Conservation (phyloP, 495 filamentous ascomycete genomes). For the Choiromyces venosus region DNA sequence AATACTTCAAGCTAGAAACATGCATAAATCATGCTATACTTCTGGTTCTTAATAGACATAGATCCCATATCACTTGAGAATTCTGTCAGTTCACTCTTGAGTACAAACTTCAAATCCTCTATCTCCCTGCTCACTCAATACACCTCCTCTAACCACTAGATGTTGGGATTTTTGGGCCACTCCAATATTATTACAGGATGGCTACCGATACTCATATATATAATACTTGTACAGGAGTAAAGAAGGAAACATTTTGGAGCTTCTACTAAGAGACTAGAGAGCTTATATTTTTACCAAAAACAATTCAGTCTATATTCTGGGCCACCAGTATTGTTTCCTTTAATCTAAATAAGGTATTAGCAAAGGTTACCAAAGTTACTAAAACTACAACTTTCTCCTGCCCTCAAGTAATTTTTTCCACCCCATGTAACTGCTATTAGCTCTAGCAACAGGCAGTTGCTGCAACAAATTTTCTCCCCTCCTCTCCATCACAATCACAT, state of each 20-base stretch:
- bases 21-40: no score
- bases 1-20: no score
- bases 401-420: neutral
- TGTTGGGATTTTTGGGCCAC: constrained; percentile 34
- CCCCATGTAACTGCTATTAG: neutral
- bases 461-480: neutral
- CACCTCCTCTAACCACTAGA: constrained; percentile 41
- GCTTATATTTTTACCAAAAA: neutral
- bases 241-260: constrained; percentile 15
- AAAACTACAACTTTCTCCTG: neutral
- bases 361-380: neutral
- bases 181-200: constrained; percentile 31
- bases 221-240: constrained; percentile 7
- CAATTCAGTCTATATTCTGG: constrained; percentile 11
- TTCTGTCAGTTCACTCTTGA: constrained; percentile 26
- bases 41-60: no score
- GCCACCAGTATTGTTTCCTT: constrained; percentile 9
- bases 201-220: constrained; percentile 8
- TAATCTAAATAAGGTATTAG: constrained; percentile 11
- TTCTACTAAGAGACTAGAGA: constrained; percentile 8
- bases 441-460: neutral
- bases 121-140: constrained; percentile 41
- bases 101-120: constrained; percentile 36
- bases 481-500: no score
- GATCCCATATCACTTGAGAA: no score